Base-by-base conservation (phyloP, 2,329 filamentous ascomycete genomes). In the Sporothrix protearum region DNA sequence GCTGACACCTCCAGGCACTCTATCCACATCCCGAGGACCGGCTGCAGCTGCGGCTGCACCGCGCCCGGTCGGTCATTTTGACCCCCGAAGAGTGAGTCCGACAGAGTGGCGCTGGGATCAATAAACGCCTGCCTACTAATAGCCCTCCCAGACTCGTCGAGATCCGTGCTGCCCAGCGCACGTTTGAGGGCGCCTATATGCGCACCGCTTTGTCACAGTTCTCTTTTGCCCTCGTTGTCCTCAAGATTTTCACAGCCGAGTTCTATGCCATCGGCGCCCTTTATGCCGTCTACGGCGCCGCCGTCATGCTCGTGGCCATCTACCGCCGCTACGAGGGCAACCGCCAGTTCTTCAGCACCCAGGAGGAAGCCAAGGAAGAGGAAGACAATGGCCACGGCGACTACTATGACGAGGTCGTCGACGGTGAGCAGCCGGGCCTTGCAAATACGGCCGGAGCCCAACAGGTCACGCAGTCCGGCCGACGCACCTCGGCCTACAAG, bases 261-360 rank as follows among this genome's bases (percentile, higher is more conserved):
- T 98, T 99, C 84, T 98, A 98, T 82, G 89, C 91, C 76, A 97
- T 97, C 74, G 96, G 96, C n/a, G 96, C 96, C 7, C 85, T 99
- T 42, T 97, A 97, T 79, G 94, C 96, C 57, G 90, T 93, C 66
- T 98, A 98, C 78, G 96, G 95, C 14, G 89, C 91, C 3, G 92
- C 93, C 7, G 88, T 99, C 64, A 84, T 98, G 78, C 85, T 92
- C 33, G 93, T 96, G 73, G 92, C 93, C 76, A 84, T 93, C 70
- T 96, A 96, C 81, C 88, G 96, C 72, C 89, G 96, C 70, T 92
- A 94, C 78, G 92, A 97, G 81, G 94, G 96, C 71, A 97, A 98
- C 78, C 88, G 89, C 75, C 95, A 98, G 81, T 98, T 99, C 83
- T 98, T 98, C 81, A 88, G 85, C 73, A 84, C 86, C 71, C 79